Base-by-base conservation (phyloP, 306 rosid species). In the Fragaria vesca region DNA sequence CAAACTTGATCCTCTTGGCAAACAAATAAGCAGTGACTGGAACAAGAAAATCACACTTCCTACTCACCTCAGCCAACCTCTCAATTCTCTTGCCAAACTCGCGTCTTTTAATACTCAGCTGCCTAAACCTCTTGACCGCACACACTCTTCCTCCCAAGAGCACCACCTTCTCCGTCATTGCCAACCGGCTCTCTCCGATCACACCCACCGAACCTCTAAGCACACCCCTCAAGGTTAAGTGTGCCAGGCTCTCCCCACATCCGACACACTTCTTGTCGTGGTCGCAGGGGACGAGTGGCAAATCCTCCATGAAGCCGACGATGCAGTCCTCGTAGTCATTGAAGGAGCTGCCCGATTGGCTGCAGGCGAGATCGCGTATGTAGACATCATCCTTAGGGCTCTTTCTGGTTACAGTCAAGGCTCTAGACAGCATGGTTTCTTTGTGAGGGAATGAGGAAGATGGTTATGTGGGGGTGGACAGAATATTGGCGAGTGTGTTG, bases 1-100 rank as follows among this genome's bases (percentile, higher is more conserved):
- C 46, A 50, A 81, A 81, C 80, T 81, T 81, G 46, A 81, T 76
- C 72, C 84, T 61, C 84, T 81, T 81, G 8, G 84, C 80, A 32
- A 69, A 81, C 32, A 75, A 73, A 69, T 69, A 81, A 32, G 84
- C 84, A 26, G 43, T 36, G 46, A 69, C 55, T 2, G 80, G 80
- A 46, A 81, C 76, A 48, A 81, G 80, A 75, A 75, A 48, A 24
- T 69, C 61, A 21, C 80, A 58, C 38, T 48, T 75, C 5, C 30
- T 8, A 24, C 58, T 57, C 20, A 47, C 76, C 66, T 36, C 15
- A 60, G 75, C 55, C 36, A 81, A 69, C 26, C 79, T 38, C 80
- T 75, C 76, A 2, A 81, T 48, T 58, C 76, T 69, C 76, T 40
- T 81, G 76, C 84, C 83, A 34, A 81, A 81, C 58, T 81, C 84